A percentile compares a stretch with the other conserved stretches of the same genome.
These are phyloP conservation scores for Polychaeton citri DNA, from an alignment of 2,329 filamentous ascomycete genomes.

Conservation along the genomic window DNA sequence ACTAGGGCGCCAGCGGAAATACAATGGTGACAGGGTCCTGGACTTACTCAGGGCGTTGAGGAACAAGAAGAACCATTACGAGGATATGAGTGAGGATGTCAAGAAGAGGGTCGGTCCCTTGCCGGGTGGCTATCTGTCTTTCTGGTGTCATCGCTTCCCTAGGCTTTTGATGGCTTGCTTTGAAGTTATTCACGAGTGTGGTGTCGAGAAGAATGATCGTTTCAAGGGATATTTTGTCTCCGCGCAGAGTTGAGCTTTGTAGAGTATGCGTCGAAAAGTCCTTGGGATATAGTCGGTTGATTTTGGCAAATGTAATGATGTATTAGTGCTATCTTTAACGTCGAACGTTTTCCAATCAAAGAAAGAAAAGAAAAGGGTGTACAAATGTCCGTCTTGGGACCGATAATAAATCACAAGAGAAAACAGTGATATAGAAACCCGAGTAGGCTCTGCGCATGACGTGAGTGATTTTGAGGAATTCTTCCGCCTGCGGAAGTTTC, in stretches of 20 bases:
- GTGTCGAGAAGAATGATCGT: constrained; percentile 48
- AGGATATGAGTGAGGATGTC: constrained; percentile 78
- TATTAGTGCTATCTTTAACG: too few relatives aligned
- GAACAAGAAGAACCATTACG: constrained; percentile 97
- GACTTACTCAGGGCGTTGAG: constrained; percentile 79
- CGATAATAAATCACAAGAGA: too few relatives aligned
- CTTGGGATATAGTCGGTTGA: too few relatives aligned
- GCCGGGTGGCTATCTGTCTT: constrained; percentile 61
- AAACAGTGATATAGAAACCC: too few relatives aligned
- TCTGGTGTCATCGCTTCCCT: constrained; percentile 73
- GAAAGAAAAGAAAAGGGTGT: too few relatives aligned
- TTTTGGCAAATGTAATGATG: too few relatives aligned
- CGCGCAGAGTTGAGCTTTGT: background rate
- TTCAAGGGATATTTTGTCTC: constrained; percentile 57
- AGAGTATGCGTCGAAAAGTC: too few relatives aligned
- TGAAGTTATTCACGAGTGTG: constrained; percentile 54
- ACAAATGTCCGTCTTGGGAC: too few relatives aligned
- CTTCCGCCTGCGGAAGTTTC: too few relatives aligned
- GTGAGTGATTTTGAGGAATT: too few relatives aligned
- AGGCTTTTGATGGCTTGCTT: constrained; percentile 67
- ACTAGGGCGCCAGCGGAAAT: constrained; percentile 87
- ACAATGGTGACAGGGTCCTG: constrained; percentile 69
- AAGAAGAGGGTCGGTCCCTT: constrained; percentile 62
- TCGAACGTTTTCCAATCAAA: too few relatives aligned
- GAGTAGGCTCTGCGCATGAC: too few relatives aligned